These are phyloP conservation scores for Calamus simplicifolius DNA, from an alignment of 176 grass and related monocot genomes.

Conservation along the genomic window DNA sequence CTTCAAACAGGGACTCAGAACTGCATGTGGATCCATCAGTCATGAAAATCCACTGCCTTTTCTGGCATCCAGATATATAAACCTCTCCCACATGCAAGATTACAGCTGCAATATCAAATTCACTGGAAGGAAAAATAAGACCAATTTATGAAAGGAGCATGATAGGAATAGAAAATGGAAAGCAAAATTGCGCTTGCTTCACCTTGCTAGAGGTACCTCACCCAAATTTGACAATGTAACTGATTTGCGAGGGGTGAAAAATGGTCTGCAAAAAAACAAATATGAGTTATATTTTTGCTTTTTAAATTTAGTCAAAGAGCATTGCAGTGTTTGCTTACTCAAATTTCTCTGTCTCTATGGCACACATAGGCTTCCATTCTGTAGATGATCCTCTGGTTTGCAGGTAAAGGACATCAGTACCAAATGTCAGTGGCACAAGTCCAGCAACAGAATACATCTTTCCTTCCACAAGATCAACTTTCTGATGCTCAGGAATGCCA, in stretches of 20 bases:
- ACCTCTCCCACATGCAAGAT: constrained; percentile 64
- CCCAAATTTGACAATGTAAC: constrained; percentile 64
- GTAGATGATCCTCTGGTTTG: constrained; percentile 76
- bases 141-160: neutral
- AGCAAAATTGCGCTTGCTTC: no score
- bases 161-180: neutral
- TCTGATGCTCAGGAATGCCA: constrained; percentile 27
- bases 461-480: constrained; percentile 78
- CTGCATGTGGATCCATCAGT: constrained; percentile 59
- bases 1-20: constrained; percentile 27
- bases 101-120: constrained; percentile 80
- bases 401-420: constrained; percentile 48
- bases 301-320: constrained; percentile 3
- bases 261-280: constrained; percentile 43
- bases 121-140: constrained; percentile 49
- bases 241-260: constrained; percentile 67
- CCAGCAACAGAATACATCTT: constrained; percentile 70
- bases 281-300: neutral
- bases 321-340: constrained; percentile 45
- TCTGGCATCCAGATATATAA: constrained; percentile 57
- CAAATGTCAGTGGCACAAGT: constrained; percentile 42
- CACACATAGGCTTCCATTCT: constrained; percentile 50
- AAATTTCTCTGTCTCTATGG: constrained; percentile 48
- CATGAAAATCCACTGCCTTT: constrained; percentile 90
- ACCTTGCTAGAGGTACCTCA: constrained; percentile 78